These are phyloP conservation scores for Trametes villosa DNA, from an alignment of 768 basidiomycete genomes.

Conservation along the genomic window DNA sequence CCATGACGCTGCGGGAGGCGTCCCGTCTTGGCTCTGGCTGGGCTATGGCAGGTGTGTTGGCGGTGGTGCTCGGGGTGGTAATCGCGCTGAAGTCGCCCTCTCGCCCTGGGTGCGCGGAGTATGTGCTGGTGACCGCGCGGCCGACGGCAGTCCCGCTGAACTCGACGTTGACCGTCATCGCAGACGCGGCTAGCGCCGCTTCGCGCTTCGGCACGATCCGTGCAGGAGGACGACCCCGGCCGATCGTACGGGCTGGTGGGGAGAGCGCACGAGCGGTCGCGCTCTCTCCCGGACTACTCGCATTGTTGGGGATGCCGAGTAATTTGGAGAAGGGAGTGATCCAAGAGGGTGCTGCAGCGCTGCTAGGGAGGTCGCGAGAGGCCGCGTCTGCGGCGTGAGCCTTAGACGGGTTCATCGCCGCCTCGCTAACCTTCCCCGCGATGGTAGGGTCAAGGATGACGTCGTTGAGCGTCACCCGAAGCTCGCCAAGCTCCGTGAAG, in stretches of 20 bases:
- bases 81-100: slow-evolving; percentile 16
- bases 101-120: slow-evolving; percentile 27
- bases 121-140: slow-evolving; percentile 54
- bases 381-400: slow-evolving; percentile 46
- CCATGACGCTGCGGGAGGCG: slow-evolving; percentile 57
- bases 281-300: slow-evolving; percentile 36
- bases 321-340: slow-evolving; percentile 87
- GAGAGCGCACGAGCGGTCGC: slow-evolving; percentile 30
- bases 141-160: slow-evolving; percentile 77
- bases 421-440: slow-evolving; percentile 72
- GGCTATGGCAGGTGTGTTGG: slow-evolving; percentile 10
- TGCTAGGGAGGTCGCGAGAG: slow-evolving; percentile 38
- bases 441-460: slow-evolving; percentile 85
- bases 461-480: slow-evolving; percentile 86
- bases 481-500: slow-evolving; percentile 79
- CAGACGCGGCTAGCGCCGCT: slow-evolving; percentile 84
- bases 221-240: slow-evolving; percentile 37
- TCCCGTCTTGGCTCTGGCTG: slow-evolving; percentile 22
- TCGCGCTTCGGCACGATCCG: slow-evolving; percentile 77
- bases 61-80: slow-evolving; percentile 9
- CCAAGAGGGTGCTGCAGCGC: slow-evolving; percentile 51
- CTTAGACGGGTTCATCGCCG: slow-evolving; percentile 64
- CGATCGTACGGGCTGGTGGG: slow-evolving; percentile 25
- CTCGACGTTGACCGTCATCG: slow-evolving; percentile 95
- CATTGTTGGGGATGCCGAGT: slow-evolving; percentile 51